Base-by-base conservation (phyloP, 2,329 filamentous ascomycete species). In the Sporothrix pseudoabietina region DNA sequence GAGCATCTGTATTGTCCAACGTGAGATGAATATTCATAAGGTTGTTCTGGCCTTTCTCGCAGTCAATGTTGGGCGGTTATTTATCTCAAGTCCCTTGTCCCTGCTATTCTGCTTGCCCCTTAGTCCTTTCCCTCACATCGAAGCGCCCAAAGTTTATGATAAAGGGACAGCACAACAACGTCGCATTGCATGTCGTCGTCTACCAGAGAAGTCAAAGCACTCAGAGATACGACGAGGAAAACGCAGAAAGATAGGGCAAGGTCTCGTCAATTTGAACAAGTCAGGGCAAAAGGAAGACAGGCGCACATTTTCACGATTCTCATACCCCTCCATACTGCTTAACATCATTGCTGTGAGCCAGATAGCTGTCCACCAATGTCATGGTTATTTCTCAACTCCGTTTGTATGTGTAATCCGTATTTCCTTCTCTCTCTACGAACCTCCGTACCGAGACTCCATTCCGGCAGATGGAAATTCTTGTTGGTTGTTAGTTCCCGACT, bases 91-190 rank as follows among this genome's bases (percentile, higher is more conserved):
- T 26, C 10, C 59, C 59, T n/a, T 61, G 32, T 39, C 57, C 59
- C 35, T 65, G 59, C 19, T 44, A 1, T 41, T 22, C 59, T 65
- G 59, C 59, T 65, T 66, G 61, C 61, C 61, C 61, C 61, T 66
- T 66, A 47, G n/a, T n/a, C n/a, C n/a, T n/a, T n/a, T n/a, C 61
- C 61, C 61, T 66, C 61, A 66, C 61, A 12, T 44, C 16, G 30
- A 66, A 7, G n/a, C n/a, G 61, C 61, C 39, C 61, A 47, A 47
- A 66, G n/a, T 16, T 22, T 19, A 35, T 22, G 61, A 47, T 47
- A 30, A 35, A n/a, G 7, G 39, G 22, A 63, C 39, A 30, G 22
- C 39, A 66, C n/a, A 19, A 16, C 39, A 44, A 14, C 44, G 44
- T 49, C 44, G 44, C 14, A 49, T 49, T 49, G 44, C 44, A 49